Evolutionary conservation across 345 rosid genomes (phyloP).

Genomic region (Arabis alpina): DNA sequence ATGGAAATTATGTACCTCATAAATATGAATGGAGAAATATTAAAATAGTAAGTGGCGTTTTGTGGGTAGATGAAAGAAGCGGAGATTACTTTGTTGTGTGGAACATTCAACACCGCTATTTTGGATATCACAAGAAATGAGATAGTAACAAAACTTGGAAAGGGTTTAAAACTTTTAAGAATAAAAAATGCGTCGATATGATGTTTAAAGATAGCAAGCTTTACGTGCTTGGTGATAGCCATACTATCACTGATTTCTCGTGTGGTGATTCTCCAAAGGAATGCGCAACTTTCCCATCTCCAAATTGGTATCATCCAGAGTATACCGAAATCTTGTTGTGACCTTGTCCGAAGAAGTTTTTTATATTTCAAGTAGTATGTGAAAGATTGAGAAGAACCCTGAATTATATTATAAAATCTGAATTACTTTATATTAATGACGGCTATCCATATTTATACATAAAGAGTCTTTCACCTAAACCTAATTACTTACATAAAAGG

Average conservation of each 20-base stretch:
- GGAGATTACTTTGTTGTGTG: constrained; percentile 17
- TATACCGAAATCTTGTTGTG: background rate
- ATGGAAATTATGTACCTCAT: no score
- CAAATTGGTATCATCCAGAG: no score
- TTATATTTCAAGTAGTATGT: background rate
- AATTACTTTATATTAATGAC: no score
- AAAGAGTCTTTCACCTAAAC: no score
- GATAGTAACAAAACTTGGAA: background rate
- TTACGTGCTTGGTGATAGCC: background rate
- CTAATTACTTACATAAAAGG: no score
- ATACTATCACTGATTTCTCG: background rate
- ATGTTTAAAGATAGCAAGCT: constrained; percentile 12
- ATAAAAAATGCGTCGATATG: background rate
- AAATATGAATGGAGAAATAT: no score
- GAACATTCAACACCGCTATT: background rate
- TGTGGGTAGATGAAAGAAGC: constrained; percentile 12
- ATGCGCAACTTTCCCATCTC: background rate
- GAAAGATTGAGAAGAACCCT: no score
- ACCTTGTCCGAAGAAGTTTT: constrained; percentile 28
- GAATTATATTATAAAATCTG: no score
- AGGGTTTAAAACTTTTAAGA: background rate
- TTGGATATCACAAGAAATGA: constrained; percentile 16
- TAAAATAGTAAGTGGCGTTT: background rate
- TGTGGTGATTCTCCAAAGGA: constrained; percentile 1
- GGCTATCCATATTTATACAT: no score